A percentile compares a stretch with the other conserved stretches of the same genome.
These are phyloP conservation scores for Gigaspora rosea DNA, from an alignment of 192 early-diverging fungal genomes.

Conservation along the genomic window DNA sequence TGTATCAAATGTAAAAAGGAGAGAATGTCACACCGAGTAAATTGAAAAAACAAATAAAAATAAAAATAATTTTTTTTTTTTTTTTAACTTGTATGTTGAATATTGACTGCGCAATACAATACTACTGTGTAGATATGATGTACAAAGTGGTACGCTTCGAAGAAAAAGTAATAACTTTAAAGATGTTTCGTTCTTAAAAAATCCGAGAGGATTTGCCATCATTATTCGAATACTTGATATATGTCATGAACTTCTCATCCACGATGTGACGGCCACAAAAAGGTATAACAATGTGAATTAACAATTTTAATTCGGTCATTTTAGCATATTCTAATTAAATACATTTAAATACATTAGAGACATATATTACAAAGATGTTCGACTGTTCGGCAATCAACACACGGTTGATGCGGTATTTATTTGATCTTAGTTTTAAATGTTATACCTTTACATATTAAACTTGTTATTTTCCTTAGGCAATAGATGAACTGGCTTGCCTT, in stretches of 20 bases:
- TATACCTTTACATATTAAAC: neutral
- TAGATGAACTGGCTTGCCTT: constrained; percentile 27
- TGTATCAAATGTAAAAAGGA: constrained; percentile 1
- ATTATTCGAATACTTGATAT: constrained; percentile 22
- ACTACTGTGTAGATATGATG: constrained; percentile 1
- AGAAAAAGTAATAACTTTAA: constrained; percentile 5
- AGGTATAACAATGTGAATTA: neutral
- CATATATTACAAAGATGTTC: constrained; percentile 36
- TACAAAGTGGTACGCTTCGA: neutral
- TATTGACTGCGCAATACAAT: neutral
- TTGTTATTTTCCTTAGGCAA: constrained; percentile 1
- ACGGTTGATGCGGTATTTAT: constrained; percentile 26
- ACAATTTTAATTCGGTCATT: neutral
- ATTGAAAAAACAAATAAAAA: neutral
- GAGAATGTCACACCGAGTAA: neutral
- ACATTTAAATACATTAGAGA: neutral
- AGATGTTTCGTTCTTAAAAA: constrained; percentile 18
- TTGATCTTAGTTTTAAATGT: neutral
- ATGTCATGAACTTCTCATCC: constrained; percentile 16
- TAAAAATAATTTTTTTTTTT: neutral
- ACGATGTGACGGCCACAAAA: constrained; percentile 21
- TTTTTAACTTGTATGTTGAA: neutral
- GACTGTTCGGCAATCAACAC: constrained; percentile 25
- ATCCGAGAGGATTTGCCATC: neutral
- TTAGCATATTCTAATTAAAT: neutral